A percentile compares a stretch with the other conserved stretches of the same genome.
phyloP scores from a whole-genome alignment of 2,329 filamentous ascomycete genomes.

The Neonectria hederae region DNA sequence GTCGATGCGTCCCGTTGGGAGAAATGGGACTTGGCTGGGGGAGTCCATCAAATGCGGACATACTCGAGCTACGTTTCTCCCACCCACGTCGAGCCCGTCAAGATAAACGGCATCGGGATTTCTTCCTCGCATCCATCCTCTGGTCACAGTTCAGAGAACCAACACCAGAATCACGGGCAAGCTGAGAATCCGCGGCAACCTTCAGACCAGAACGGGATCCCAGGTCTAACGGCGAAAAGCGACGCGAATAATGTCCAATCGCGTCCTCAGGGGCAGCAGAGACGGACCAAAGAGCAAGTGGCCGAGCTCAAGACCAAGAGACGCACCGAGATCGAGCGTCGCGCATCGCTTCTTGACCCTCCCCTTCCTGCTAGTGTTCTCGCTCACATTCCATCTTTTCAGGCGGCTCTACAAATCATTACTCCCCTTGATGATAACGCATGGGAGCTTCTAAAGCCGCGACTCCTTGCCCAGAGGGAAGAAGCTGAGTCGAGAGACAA shows the following conservation, averaged over 20 bases:
- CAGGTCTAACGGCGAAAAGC: constrained; percentile 2
- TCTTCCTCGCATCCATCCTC: background rate
- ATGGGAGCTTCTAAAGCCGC: constrained; percentile 75
- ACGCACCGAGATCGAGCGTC: constrained; percentile 75
- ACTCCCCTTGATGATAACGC: constrained; percentile 73
- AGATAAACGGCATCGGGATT: background rate
- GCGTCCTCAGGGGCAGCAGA: constrained; percentile 43
- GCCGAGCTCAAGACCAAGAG: constrained; percentile 71
- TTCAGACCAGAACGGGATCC: constrained; percentile 9
- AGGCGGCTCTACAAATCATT: constrained; percentile 75
- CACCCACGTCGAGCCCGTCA: constrained; percentile 1
- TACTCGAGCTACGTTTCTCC: constrained; percentile 10
- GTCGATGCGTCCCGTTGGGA: constrained; percentile 76
- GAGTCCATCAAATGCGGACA: constrained; percentile 50
- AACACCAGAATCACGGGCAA: background rate
- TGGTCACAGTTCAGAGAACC: constrained; percentile 5
- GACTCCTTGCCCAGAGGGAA: constrained; percentile 71
- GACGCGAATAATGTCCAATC: constrained; percentile 16
- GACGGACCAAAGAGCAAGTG: constrained; percentile 70
- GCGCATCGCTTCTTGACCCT: constrained; percentile 72
- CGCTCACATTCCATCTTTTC: constrained; percentile 76
- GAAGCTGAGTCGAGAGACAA: constrained; percentile 69
- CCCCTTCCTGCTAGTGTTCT: constrained; percentile 71
- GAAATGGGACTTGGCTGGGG: constrained; percentile 69
- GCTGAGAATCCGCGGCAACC: constrained; percentile 14